These are phyloP conservation scores for Pythium apleroticum DNA, from an alignment of 352 stramenopile genomes.

Conservation along the genomic window DNA sequence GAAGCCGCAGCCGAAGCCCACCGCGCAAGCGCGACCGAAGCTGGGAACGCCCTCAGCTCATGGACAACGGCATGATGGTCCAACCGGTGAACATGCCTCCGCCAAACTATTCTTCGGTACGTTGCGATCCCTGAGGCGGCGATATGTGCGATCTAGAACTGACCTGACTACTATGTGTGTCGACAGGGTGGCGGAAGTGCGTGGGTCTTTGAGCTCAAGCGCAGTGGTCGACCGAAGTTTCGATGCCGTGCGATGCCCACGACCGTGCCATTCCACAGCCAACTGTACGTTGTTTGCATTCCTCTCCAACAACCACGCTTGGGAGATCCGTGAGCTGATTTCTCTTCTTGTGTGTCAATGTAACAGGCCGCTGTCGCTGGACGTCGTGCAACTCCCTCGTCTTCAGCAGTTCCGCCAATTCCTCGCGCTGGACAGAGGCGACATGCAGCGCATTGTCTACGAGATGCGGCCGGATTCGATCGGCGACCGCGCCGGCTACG, in stretches of 20 bases:
- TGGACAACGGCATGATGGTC: conserved; percentile 14
- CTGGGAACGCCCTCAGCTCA: conserved; percentile 21
- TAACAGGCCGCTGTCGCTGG: conserved; percentile 60
- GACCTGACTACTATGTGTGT: conserved; percentile 17
- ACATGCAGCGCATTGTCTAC: conserved; percentile 60
- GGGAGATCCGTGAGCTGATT: conserved; percentile 1
- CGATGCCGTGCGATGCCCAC: conserved; percentile 43
- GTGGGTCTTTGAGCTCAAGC: conserved; percentile 51
- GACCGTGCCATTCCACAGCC: conserved; percentile 25
- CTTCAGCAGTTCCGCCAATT: conserved; percentile 62
- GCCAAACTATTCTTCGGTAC: conserved; percentile 8
- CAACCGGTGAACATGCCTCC: conserved; percentile 9
- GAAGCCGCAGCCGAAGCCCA: conserved; percentile 32
- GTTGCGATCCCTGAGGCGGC: neutral
- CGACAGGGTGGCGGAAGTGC: conserved; percentile 25
- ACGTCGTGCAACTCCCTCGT: conserved; percentile 64
- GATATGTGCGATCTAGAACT: neutral
- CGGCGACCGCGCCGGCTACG: conserved; percentile 50
- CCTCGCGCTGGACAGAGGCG: conserved; percentile 54
- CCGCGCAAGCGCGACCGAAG: conserved; percentile 26
- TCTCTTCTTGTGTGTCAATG: neutral
- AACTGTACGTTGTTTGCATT: conserved; percentile 37
- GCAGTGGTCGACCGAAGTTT: conserved; percentile 49
- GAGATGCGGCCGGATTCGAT: conserved; percentile 62
- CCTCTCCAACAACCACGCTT: too few species aligned